phyloP scores from a whole-genome alignment of 257 asterid genomes.

The Anisodus tanguticus region DNA sequence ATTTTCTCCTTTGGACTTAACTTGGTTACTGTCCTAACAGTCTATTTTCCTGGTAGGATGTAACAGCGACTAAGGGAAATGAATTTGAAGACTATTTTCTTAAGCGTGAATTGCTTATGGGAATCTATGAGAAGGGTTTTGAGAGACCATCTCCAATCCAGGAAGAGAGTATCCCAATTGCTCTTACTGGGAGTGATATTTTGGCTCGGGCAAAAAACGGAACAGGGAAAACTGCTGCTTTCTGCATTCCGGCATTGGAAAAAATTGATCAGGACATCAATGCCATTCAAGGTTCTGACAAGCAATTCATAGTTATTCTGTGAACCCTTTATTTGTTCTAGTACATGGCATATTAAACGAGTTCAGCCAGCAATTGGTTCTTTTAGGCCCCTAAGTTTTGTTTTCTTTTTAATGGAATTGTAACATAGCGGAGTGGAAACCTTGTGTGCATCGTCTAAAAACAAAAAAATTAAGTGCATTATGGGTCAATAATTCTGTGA shows the following conservation, averaged over 20 bases:
- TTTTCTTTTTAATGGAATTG: constrained; percentile 10
- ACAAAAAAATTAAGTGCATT: background rate
- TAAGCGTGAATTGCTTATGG: constrained; percentile 93
- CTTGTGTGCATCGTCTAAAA: background rate
- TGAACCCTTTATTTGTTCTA: background rate
- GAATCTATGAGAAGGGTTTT: constrained; percentile 95
- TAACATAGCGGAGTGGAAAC: background rate
- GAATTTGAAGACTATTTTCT: constrained; percentile 90
- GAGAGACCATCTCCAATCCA: constrained; percentile 95
- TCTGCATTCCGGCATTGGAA: constrained; percentile 87
- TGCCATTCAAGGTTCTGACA: constrained; percentile 74
- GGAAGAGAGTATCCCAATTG: constrained; percentile 97
- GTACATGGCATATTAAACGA: background rate
- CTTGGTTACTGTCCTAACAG: background rate
- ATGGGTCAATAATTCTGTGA: background rate
- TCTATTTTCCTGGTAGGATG: constrained; percentile 63
- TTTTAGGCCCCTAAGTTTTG: background rate
- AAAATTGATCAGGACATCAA: constrained; percentile 83
- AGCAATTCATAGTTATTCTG: background rate
- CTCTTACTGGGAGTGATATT: constrained; percentile 89
- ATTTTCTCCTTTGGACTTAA: constrained; percentile 2
- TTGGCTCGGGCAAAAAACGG: constrained; percentile 95
- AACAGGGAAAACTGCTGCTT: constrained; percentile 95
- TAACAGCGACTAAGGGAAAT: constrained; percentile 92
- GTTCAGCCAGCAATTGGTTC: background rate